These are phyloP conservation scores for Ophiostoma sp. DNA, from an alignment of 2,329 filamentous ascomycete genomes.

Conservation along the genomic window DNA sequence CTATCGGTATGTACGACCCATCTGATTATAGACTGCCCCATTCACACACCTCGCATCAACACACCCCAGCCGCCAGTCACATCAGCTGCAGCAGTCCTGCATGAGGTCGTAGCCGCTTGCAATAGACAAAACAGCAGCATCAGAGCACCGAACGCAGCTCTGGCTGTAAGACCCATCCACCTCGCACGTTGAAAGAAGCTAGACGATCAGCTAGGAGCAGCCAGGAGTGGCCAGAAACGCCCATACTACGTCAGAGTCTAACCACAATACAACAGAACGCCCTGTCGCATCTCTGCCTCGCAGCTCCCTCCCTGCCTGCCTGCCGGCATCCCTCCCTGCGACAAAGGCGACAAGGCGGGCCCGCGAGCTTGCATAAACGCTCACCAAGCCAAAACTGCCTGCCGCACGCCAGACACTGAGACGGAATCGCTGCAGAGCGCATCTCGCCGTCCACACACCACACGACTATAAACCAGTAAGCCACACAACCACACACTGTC, in stretches of 20 bases:
- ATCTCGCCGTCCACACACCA: not conserved
- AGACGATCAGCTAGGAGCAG: too few species aligned
- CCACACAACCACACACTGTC: slow-evolving; percentile 13
- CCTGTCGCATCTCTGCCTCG: not conserved
- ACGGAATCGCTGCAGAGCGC: slow-evolving; percentile 2
- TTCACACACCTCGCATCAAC: not conserved
- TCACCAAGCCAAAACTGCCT: not conserved
- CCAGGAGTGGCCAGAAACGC: too few species aligned
- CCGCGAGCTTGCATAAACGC: slow-evolving; percentile 8
- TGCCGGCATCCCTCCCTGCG: not conserved
- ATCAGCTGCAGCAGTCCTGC: slow-evolving; percentile 4
- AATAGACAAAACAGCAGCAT: not conserved
- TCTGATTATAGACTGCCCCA: not conserved
- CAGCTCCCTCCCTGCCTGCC: not conserved
- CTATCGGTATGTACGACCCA: not conserved
- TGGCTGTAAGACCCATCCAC: too few species aligned
- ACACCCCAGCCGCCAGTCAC: not conserved
- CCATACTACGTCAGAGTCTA: not conserved
- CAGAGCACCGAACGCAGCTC: not conserved
- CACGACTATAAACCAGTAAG: not conserved
- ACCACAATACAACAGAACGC: not conserved
- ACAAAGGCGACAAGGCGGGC: slow-evolving; percentile 6
- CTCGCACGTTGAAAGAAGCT: too few species aligned
- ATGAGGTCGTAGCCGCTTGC: slow-evolving; percentile 7
- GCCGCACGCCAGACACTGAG: not conserved